Percentiles rank a stretch among this genome's conserved stretches.
These are phyloP conservation scores for Phyllosticta citribraziliensis DNA, from an alignment of 2,329 filamentous ascomycete species.

Conservation along the genomic window DNA sequence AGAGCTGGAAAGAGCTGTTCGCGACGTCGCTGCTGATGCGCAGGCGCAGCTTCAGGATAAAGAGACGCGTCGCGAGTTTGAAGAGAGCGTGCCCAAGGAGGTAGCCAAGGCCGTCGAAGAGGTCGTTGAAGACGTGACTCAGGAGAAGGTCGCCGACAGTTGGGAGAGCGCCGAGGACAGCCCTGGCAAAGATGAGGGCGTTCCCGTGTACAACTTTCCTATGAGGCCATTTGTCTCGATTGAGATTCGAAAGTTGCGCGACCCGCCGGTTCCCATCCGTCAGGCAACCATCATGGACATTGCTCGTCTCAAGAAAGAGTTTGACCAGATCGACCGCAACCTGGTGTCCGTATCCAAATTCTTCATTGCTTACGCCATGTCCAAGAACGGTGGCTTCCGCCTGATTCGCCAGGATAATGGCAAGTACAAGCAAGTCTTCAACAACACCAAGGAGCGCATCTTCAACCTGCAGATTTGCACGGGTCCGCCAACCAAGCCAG, in stretches of 20 bases:
- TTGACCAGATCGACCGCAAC: constrained; percentile 92
- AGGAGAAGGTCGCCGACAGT: constrained; percentile 61
- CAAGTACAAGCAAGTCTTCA: constrained; percentile 83
- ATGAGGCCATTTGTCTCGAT: constrained; percentile 96
- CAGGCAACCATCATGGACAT: constrained; percentile 83
- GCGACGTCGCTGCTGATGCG: constrained; percentile 13
- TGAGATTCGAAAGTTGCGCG: constrained; percentile 51
- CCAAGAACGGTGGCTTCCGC: constrained; percentile 83
- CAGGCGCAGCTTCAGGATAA: constrained; percentile 43
- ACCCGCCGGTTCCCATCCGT: constrained; percentile 53
- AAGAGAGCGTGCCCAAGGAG: constrained; percentile 42
- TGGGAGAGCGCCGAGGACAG: constrained; percentile 75
- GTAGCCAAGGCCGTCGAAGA: constrained; percentile 49
- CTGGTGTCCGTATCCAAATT: constrained; percentile 80
- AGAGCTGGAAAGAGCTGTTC: constrained; percentile 31
- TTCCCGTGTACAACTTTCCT: constrained; percentile 89
- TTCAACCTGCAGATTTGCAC: constrained; percentile 86
- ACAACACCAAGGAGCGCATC: constrained; percentile 81
- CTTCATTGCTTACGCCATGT: constrained; percentile 90
- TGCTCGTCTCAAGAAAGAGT: constrained; percentile 90
- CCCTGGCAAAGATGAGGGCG: constrained; percentile 58
- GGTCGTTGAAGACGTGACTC: constrained; percentile 45
- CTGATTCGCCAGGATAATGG: constrained; percentile 93
- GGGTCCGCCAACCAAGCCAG: constrained; percentile 37
- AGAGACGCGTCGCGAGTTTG: constrained; percentile 44